Percentiles rank a stretch among this genome's conserved stretches.
Conservation (phyloP, 1,139 yeast genomes). For the Lodderomyces orthopsilosis region DNA sequence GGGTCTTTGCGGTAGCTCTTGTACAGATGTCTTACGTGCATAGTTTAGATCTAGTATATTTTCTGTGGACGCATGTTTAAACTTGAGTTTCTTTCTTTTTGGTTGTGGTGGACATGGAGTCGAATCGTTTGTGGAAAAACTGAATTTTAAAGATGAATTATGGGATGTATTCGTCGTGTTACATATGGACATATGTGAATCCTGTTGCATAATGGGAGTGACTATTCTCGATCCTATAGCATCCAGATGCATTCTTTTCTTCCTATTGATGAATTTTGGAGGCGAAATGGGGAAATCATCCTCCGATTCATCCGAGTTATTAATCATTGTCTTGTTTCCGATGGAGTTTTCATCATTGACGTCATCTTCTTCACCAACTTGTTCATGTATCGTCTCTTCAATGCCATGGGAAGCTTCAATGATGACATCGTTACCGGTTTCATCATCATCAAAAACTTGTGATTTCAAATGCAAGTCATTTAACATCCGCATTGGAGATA, state of each 20-base stretch:
- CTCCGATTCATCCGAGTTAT: slow-evolving; percentile 12
- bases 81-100: slow-evolving; percentile 27
- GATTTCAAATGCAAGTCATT: slow-evolving; percentile 27
- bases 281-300: slow-evolving; percentile 5
- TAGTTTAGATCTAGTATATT: slow-evolving; percentile 24
- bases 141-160: slow-evolving; percentile 21
- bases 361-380: slow-evolving; percentile 11
- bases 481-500: slow-evolving; percentile 37
- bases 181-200: slow-evolving; percentile 8
- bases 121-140: slow-evolving; percentile 30
- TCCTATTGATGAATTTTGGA: slow-evolving; percentile 10
- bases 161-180: slow-evolving; percentile 6
- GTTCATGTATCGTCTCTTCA: slow-evolving; percentile 3
- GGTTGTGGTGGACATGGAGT: slow-evolving; percentile 37
- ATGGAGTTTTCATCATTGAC: slow-evolving; percentile 13
- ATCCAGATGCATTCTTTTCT: slow-evolving; percentile 13
- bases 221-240: slow-evolving; percentile 10
- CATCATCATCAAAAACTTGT: slow-evolving; percentile 7
- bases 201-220: slow-evolving; percentile 10
- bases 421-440: slow-evolving; percentile 11
- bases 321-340: slow-evolving; percentile 20
- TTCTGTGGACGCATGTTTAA: slow-evolving; percentile 17
- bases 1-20: slow-evolving; percentile 4
- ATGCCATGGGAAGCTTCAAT: slow-evolving; percentile 1
- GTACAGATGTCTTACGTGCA: slow-evolving; percentile 24